phyloP scores from a whole-genome alignment of 2,329 filamentous ascomycete genomes.

The Penicillium concentricum region DNA sequence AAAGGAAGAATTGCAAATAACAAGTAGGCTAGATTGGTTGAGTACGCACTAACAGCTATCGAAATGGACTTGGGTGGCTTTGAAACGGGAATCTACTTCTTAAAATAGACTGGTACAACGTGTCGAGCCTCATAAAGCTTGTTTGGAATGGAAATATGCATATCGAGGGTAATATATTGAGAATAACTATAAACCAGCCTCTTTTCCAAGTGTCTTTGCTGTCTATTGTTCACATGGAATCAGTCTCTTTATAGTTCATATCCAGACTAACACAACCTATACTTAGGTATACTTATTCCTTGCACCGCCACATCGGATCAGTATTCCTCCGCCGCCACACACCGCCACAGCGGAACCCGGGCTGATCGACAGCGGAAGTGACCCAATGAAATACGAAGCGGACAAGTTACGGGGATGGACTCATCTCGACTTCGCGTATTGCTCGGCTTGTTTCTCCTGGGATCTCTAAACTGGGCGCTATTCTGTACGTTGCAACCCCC shows the following conservation, averaged over 20 bases:
- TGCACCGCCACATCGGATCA: conserved; percentile 32
- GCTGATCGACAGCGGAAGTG: conserved; percentile 34
- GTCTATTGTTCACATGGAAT: not conserved
- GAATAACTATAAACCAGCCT: no score
- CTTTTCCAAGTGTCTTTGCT: not conserved
- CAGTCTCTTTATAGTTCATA: not conserved
- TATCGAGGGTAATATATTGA: not conserved
- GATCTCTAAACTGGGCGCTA: not conserved
- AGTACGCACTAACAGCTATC: not conserved
- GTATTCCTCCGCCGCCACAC: conserved; percentile 26
- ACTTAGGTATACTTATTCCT: not conserved
- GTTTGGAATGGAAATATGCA: not conserved
- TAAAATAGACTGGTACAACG: not conserved
- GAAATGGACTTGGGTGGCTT: not conserved
- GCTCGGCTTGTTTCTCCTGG: not conserved
- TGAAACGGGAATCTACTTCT: not conserved
- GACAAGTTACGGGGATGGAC: conserved; percentile 13
- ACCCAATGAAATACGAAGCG: conserved; percentile 19
- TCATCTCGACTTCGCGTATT: conserved; percentile 10
- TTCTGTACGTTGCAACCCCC: not conserved
- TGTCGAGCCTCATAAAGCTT: conserved; percentile 5
- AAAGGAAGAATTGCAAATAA: no score
- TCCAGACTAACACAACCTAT: not conserved
- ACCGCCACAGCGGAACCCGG: conserved; percentile 24
- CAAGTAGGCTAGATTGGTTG: no score